Conservation (phyloP, 2,329 filamentous ascomycete species). For the Diatrype stigma region DNA sequence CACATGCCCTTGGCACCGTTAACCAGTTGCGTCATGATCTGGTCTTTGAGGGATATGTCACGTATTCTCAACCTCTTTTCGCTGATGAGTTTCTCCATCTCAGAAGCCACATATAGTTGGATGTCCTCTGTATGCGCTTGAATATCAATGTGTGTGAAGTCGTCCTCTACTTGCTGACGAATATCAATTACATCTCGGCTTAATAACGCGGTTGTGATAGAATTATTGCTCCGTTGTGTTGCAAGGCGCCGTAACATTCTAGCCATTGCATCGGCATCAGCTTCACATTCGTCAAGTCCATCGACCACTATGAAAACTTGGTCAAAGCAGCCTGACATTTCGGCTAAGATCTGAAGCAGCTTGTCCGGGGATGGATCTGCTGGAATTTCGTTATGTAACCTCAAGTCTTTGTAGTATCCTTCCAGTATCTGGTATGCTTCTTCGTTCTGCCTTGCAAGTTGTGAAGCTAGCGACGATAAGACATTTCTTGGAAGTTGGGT, state of each 20-base stretch:
- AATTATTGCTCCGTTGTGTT: slow-evolving; percentile 7
- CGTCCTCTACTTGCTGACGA: slow-evolving; percentile 1
- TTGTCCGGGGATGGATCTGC: slow-evolving; percentile 1
- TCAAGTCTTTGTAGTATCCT: slow-evolving; percentile 12
- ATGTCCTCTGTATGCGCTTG: slow-evolving; percentile 18
- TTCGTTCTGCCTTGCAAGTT: slow-evolving; percentile 26
- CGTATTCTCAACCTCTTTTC: slow-evolving; percentile 1
- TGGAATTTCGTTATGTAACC: not conserved
- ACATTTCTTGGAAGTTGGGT: slow-evolving; percentile 19
- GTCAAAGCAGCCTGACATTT: slow-evolving; percentile 7
- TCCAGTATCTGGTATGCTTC: slow-evolving; percentile 16
- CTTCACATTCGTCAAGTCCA: slow-evolving; percentile 16
- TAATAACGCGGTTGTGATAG: slow-evolving; percentile 8
- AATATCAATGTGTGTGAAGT: slow-evolving; percentile 10
- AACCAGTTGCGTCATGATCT: slow-evolving; percentile 9
- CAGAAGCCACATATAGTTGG: slow-evolving; percentile 12
- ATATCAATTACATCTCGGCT: slow-evolving; percentile 15
- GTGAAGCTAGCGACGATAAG: slow-evolving; percentile 21
- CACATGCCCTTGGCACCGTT: slow-evolving; percentile 14
- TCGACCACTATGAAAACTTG: slow-evolving; percentile 13
- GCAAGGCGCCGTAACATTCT: slow-evolving; percentile 2
- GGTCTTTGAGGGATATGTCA: slow-evolving; percentile 8
- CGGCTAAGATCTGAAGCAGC: slow-evolving; percentile 1
- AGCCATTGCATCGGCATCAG: slow-evolving; percentile 6
- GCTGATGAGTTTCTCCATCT: slow-evolving; percentile 12